Evolutionary conservation across 306 rosid genomes (phyloP), one percentile per base, ranked within the genome.

Genomic region (Inga laurina): DNA sequence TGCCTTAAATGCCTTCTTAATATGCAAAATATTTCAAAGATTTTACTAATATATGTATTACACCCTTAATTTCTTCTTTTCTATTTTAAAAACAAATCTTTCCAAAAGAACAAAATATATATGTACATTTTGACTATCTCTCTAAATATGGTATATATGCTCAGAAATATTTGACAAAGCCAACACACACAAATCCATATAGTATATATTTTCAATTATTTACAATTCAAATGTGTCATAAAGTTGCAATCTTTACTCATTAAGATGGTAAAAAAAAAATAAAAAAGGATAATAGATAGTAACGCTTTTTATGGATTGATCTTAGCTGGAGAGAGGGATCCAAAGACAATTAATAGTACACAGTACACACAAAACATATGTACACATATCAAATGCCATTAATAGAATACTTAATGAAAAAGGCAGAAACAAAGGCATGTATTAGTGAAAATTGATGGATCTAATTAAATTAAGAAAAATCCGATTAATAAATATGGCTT

Each of bases 1-100:
- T 79, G 73, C 61, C 78, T 35, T 37, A 72, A 49, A 80, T 73
- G 77, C 75, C 76, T 79, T 21, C 75, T 39, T 45, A 79, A 88
- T 68, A 35, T 82, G 49, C 27, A 45, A 76, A 73, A 32, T 48
- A 8, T 39, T 78, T 57, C 64, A 74, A 81, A 81, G 61, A 59
- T 84, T 61, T 82, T 37, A 78, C 69, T 32, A 84, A 82, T 82
- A 24, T 82, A 24, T 78, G 18, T 75, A 51, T 69, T 84, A 34
- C 79, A 82, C 82, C 84, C 84, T 44, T 78, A 82, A 87, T 74
- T 16, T 10, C 52, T 62, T 48, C 4, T 78, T 87, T 82, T 84
- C 74, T 72, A 43, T 51, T 71, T 84, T 64, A 56, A 84, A 70
- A 80, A 10, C 3, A 85, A 80, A 72, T 83, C 34, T 88, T 77